Base-by-base conservation (phyloP, 179 eudicot species). In the Vitellaria paradoxa region DNA sequence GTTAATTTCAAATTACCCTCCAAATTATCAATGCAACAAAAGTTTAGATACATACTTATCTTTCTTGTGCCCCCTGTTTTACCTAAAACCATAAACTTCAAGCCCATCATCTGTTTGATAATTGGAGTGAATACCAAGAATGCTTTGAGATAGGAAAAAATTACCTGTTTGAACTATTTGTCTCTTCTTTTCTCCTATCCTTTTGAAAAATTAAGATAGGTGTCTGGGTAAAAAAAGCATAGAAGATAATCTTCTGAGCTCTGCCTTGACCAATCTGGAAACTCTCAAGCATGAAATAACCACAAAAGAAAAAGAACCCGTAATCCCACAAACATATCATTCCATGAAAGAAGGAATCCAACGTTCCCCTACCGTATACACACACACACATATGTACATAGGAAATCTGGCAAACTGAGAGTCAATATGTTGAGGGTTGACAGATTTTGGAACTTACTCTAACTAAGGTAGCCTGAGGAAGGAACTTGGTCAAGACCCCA, bases 361-460 rank as follows among this genome's bases (percentile, higher is more conserved):
- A 20, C 10, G 42, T 8, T 15, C 21, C 20, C n/a, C n/a, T n/a
- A n/a, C n/a, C 6, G n/a, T 3, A 40, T 2, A 37, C 37, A 30
- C 17, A 24, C 14, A 11, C 30, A 42, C 3, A 42, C 45, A 42
- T 42, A 42, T 42, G 6, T 42, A 42, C 45, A 55, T 12, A 55
- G 18, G 17, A 17, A 55, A 55, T 13, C 6, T 55, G 11, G 72
- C 72, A 68, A 2, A 11, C 30, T 11, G 50, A 68, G 60, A 55
- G 72, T 17, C 14, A 46, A n/a, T 9, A 46, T 40, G 12, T 37
- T 42, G 45, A 42, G 76, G n/a, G 50, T 20, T 37, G 21, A 12
- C 9, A 62, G 57, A 74, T 62, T 62, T 24, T 45, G 59, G 45
- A 17, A 64, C 78, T 64, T 64, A 75, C 78, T 18, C 11, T 14